A percentile compares a stretch with the other conserved stretches of the same genome.
Conservation (phyloP, 306 rosid species). For the Quercus aquifolioides region DNA sequence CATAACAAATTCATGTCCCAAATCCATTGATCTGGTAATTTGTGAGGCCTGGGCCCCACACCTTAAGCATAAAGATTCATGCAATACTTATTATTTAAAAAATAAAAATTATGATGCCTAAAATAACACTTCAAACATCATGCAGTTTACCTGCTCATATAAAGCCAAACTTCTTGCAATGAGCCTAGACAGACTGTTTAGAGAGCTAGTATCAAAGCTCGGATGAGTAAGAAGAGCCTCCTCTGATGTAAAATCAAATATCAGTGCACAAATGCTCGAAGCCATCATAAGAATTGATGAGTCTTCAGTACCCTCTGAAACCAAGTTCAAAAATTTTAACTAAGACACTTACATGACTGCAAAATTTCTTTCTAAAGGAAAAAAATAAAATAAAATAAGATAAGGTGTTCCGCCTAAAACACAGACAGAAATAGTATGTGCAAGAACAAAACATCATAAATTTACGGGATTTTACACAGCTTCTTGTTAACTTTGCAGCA, state of each 20-base stretch:
- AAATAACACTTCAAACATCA: not conserved
- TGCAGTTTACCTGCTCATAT: constrained; percentile 52
- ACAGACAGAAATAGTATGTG: not conserved
- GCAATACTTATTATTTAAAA: too few species aligned
- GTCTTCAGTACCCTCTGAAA: constrained; percentile 55
- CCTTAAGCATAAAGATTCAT: not conserved
- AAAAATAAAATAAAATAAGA: constrained; percentile 3
- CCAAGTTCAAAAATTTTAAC: constrained; percentile 23
- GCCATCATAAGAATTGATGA: constrained; percentile 71
- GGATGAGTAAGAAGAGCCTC: constrained; percentile 58
- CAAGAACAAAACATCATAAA: not conserved
- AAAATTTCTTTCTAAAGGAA: not conserved
- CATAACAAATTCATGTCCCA: not conserved
- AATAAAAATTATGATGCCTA: too few species aligned
- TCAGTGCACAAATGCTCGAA: constrained; percentile 67
- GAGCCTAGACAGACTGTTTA: constrained; percentile 51
- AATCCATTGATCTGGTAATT: not conserved
- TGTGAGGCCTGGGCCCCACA: not conserved
- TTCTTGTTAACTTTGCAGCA: not conserved
- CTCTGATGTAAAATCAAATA: constrained; percentile 78
- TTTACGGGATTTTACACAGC: not conserved
- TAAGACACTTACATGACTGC: constrained; percentile 2
- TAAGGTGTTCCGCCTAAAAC: not conserved
- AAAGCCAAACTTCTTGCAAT: constrained; percentile 63
- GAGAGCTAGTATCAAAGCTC: constrained; percentile 41